Evolutionary conservation across 768 basidiomycete genomes (phyloP), one percentile per base, ranked within the genome.

Genomic region (Saitozyma sp.): DNA sequence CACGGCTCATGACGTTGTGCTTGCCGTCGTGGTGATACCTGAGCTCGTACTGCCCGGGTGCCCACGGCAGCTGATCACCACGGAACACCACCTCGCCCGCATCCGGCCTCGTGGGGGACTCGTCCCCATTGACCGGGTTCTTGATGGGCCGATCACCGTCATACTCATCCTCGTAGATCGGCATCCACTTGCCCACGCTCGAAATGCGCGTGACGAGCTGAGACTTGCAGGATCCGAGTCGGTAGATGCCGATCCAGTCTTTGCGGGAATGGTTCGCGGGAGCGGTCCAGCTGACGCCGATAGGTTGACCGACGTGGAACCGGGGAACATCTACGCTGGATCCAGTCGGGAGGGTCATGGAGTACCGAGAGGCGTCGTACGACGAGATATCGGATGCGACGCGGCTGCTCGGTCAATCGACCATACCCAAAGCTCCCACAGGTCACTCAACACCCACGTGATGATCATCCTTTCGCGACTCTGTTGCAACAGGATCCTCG

Each of bases 191-290:
- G 39, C 95, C 95, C 71, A 89, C 81, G 1, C 90, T 91, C 6
- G 89, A 87, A 5, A 88, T 88, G 62, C 87, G 86, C 8, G 96
- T 99, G 49, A 98, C 86, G 17, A 88, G 82, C 9, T 82, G 86
- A 13, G 88, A 90, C 73, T 87, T 87, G 79, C 94, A 96, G 0
- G 92, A 92, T 39, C 91, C 93, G 56, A 94, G 66, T 7, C 81
- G 78, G 64, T 82, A 82, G 29, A 97, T 85, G 13, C 94, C 96
- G 71, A 99, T 89, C 96, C 96, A 98, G 77, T 99, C 96, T 69
- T 87, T 86, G 11, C 90, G 84, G 11, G 93, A 94, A 75, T 97
- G 95, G 58, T 86, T 84, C 42, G 82, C 80, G 0, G 95, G 94
- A 0, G 91, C 94, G 67, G 87, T 86, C 94, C 94, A 98, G 52